These are phyloP conservation scores for Penicillium sp. DNA, from an alignment of 2,329 filamentous ascomycete genomes.

Conservation along the genomic window DNA sequence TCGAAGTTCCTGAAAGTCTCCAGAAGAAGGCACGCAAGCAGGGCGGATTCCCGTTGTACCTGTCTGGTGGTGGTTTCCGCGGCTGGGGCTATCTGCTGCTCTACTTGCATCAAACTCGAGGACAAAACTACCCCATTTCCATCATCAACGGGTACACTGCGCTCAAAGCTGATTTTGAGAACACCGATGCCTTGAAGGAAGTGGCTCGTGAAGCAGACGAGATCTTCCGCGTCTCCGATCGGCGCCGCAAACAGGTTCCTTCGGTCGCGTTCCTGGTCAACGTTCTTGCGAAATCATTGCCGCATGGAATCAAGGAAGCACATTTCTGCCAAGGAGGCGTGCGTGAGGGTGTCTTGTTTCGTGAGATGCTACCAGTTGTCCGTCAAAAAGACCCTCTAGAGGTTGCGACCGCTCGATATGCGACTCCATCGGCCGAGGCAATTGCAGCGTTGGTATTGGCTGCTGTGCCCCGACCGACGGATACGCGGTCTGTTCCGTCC, in stretches of 20 bases:
- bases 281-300: constrained; percentile 68
- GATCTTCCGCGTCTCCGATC: constrained; percentile 73
- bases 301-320: constrained; percentile 66
- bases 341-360: constrained; percentile 76
- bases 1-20: constrained; percentile 60
- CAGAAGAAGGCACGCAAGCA: constrained; percentile 46
- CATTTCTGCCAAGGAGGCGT: constrained; percentile 87
- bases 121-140: constrained; percentile 72
- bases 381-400: constrained; percentile 68
- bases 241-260: constrained; percentile 76
- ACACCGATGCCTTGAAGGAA: constrained; percentile 29
- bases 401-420: constrained; percentile 59
- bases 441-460: constrained; percentile 53
- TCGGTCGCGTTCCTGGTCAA: constrained; percentile 78
- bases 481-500: constrained; percentile 26
- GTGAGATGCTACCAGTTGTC: constrained; percentile 59
- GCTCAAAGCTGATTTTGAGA: constrained; percentile 33
- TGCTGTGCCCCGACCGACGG: constrained; percentile 45
- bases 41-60: constrained; percentile 68
- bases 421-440: constrained; percentile 47
- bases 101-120: constrained; percentile 67
- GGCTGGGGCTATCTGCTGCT: constrained; percentile 88
- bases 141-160: constrained; percentile 77
- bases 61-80: constrained; percentile 85
- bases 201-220: constrained; percentile 32